phyloP scores from a whole-genome alignment of 78 protist genomes.

The Dictyostelium citrinum region DNA sequence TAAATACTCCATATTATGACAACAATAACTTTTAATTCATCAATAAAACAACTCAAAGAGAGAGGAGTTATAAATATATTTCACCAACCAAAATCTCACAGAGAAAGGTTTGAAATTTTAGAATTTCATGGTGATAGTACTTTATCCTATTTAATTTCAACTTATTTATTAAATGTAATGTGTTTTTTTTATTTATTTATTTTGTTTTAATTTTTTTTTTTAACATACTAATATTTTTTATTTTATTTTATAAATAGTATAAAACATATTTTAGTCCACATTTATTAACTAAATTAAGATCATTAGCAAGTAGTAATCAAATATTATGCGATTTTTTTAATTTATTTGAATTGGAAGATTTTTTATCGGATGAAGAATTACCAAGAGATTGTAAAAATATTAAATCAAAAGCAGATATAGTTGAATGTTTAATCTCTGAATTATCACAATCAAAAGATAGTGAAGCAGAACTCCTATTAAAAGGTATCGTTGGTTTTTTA shows the following conservation, averaged over 20 bases:
- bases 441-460: neutral
- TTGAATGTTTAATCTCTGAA: neutral
- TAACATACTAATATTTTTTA: too few species aligned
- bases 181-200: neutral
- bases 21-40: neutral
- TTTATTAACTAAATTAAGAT: constrained; percentile 1
- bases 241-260: neutral
- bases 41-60: neutral
- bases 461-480: neutral
- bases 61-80: neutral
- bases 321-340: neutral
- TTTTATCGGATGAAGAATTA: neutral
- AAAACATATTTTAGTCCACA: neutral
- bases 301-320: neutral
- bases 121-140: constrained; percentile 6
- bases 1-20: neutral
- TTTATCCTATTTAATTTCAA: neutral
- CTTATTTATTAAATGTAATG: constrained; percentile 5
- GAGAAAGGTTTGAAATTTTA: neutral
- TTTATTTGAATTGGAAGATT: neutral
- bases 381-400: neutral
- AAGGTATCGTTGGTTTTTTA: neutral
- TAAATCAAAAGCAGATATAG: neutral
- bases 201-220: too few species aligned
- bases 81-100: neutral